These are phyloP conservation scores for Corylus americana DNA, from an alignment of 306 rosid genomes.

Conservation along the genomic window DNA sequence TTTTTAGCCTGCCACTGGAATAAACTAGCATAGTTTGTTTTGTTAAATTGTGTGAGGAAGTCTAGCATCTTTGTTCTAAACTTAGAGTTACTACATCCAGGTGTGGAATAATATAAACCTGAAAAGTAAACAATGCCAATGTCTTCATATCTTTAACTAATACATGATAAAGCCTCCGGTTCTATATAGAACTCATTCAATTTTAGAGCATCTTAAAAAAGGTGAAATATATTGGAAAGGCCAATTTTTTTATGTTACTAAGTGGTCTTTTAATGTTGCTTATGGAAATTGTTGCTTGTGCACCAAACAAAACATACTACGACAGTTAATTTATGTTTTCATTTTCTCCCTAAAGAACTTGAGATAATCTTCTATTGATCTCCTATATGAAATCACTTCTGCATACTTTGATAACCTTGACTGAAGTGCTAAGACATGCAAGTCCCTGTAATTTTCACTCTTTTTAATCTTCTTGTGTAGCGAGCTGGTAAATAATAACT, in stretches of 20 bases:
- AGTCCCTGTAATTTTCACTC: not conserved
- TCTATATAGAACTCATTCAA: not conserved
- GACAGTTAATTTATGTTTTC: not conserved
- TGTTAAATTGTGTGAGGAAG: not conserved
- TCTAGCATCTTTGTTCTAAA: not conserved
- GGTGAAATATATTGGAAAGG: not conserved
- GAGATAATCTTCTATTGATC: not conserved
- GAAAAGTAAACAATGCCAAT: constrained; percentile 4
- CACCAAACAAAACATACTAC: not conserved
- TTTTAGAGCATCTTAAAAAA: not conserved
- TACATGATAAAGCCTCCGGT: not conserved
- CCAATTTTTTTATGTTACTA: not conserved
- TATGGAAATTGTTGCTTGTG: not conserved
- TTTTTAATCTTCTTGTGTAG: constrained; percentile 42
- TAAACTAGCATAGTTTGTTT: not conserved
- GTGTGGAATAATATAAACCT: constrained; percentile 4
- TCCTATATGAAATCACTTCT: not conserved
- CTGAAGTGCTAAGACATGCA: not conserved
- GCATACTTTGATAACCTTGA: not conserved
- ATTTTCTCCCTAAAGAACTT: not conserved
- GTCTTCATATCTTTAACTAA: constrained; percentile 5
- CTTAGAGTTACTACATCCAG: not conserved
- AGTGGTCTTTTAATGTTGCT: not conserved
- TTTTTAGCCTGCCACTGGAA: not conserved
- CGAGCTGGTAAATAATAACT: constrained; percentile 12